A percentile compares a stretch with the other conserved stretches of the same genome.
These are phyloP conservation scores for Fusarium sp. DNA, from an alignment of 2,329 filamentous ascomycete species.

Conservation along the genomic window DNA sequence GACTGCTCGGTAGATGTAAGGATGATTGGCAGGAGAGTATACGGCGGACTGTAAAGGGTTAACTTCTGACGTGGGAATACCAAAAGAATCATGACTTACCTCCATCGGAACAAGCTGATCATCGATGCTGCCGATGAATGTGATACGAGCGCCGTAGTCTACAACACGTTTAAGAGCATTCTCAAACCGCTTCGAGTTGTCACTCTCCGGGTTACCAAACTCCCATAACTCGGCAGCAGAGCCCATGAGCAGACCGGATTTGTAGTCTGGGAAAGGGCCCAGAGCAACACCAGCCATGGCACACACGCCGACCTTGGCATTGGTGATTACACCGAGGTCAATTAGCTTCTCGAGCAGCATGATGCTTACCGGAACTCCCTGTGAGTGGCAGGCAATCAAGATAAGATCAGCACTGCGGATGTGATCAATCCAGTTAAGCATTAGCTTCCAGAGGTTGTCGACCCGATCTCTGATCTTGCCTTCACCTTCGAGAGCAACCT, in stretches of 20 bases:
- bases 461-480: constrained; percentile 91
- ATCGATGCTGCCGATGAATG: constrained; percentile 94
- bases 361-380: constrained; percentile 92
- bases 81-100: constrained; percentile 56
- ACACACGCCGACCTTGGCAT: constrained; percentile 84
- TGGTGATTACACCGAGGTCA: constrained; percentile 84
- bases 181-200: constrained; percentile 84
- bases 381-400: constrained; percentile 91
- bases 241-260: constrained; percentile 87
- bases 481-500: constrained; percentile 93
- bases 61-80: constrained; percentile 3
- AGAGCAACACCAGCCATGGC: constrained; percentile 92
- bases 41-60: constrained; percentile 75
- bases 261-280: constrained; percentile 92
- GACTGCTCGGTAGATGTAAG: constrained; percentile 94
- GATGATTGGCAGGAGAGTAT: constrained; percentile 86
- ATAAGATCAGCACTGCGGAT: constrained; percentile 90
- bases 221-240: constrained; percentile 96
- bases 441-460: constrained; percentile 90
- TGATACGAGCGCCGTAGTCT: constrained; percentile 82
- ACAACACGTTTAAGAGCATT: constrained; percentile 79
- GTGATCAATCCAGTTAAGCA: constrained; percentile 94
- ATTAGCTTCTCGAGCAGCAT: constrained; percentile 95
- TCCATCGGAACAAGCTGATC: constrained; percentile 96
- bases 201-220: constrained; percentile 84